Evolutionary conservation across 1,284 basidiomycete genomes (phyloP).

Genomic region (Ustilago lituana): DNA sequence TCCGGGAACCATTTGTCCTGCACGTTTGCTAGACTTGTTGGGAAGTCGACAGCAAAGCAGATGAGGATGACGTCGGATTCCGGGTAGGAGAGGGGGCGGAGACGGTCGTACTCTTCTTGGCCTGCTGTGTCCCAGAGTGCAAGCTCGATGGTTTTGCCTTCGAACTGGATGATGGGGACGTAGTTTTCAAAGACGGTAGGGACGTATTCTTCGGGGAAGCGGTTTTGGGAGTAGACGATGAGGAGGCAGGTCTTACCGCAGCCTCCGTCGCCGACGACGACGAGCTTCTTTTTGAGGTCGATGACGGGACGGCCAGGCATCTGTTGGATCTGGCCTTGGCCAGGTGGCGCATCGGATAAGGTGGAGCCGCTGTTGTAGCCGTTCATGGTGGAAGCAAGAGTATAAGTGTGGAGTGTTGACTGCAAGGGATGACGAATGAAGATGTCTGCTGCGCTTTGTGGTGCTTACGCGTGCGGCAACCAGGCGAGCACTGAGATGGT

Average conservation of each 20-base stretch:
- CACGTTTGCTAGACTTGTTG: conserved; percentile 90
- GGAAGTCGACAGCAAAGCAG: conserved; percentile 90
- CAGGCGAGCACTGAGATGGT: too few species aligned
- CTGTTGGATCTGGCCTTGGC: conserved; percentile 42
- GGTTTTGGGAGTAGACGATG: conserved; percentile 89
- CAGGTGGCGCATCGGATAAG: conserved; percentile 46
- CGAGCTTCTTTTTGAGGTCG: conserved; percentile 63
- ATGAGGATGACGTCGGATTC: conserved; percentile 93
- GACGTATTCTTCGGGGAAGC: conserved; percentile 95
- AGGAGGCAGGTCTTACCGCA: conserved; percentile 78
- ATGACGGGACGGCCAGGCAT: conserved; percentile 52
- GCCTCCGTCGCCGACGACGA: conserved; percentile 80
- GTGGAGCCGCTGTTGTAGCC: conserved; percentile 43
- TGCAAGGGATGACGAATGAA: too few species aligned
- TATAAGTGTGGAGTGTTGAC: too few species aligned
- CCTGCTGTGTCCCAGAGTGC: conserved; percentile 96
- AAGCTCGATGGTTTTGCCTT: conserved; percentile 89
- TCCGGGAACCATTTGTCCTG: conserved; percentile 98
- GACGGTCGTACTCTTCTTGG: conserved; percentile 77
- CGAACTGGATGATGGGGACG: conserved; percentile 87
- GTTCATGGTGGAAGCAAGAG: conserved; percentile 26
- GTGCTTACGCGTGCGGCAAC: too few species aligned
- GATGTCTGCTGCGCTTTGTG: too few species aligned
- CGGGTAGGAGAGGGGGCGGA: conserved; percentile 77
- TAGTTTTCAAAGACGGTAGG: conserved; percentile 92